Percentiles rank a stretch among this genome's conserved stretches.
phyloP scores from a whole-genome alignment of 2,329 filamentous ascomycete genomes.

The Penicillium paneum region DNA sequence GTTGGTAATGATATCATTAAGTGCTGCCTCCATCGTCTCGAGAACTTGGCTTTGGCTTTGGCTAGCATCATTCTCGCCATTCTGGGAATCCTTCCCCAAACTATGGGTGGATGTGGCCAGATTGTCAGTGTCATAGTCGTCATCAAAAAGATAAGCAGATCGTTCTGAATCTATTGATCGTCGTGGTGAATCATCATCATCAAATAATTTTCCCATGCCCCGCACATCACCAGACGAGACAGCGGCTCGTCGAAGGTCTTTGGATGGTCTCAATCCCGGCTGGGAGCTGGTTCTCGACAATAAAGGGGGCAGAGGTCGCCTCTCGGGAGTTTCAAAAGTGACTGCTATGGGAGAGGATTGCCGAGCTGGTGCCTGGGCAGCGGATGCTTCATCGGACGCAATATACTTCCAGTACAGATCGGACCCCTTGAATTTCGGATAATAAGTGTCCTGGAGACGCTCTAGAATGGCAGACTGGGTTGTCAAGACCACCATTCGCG shows the following conservation, averaged over 20 bases:
- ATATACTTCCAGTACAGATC: constrained; percentile 96
- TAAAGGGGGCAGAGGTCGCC: constrained; percentile 43
- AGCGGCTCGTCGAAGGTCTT: constrained; percentile 58
- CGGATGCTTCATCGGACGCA: constrained; percentile 69
- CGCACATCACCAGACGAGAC: constrained; percentile 61
- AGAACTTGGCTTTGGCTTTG: constrained; percentile 80
- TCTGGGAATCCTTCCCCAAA: constrained; percentile 67
- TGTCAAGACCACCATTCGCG: constrained; percentile 74
- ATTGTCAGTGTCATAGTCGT: constrained; percentile 69
- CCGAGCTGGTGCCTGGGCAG: constrained; percentile 22
- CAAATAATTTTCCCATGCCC: constrained; percentile 45
- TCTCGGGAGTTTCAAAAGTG: constrained; percentile 31
- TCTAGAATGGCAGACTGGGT: constrained; percentile 81
- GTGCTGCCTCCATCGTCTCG: constrained; percentile 84
- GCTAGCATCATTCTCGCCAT: constrained; percentile 51
- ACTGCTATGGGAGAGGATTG: constrained; percentile 18
- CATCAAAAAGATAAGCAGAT: constrained; percentile 68
- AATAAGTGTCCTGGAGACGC: constrained; percentile 76
- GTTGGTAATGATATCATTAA: constrained; percentile 89
- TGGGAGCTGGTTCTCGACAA: constrained; percentile 50
- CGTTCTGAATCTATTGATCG: constrained; percentile 68
- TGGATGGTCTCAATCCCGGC: constrained; percentile 40
- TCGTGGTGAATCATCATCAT: constrained; percentile 50
- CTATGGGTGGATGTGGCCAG: constrained; percentile 76
- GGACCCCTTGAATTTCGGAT: constrained; percentile 82